phyloP scores from a whole-genome alignment of 2,329 filamentous ascomycete genomes.

The Juglanconis sp. region DNA sequence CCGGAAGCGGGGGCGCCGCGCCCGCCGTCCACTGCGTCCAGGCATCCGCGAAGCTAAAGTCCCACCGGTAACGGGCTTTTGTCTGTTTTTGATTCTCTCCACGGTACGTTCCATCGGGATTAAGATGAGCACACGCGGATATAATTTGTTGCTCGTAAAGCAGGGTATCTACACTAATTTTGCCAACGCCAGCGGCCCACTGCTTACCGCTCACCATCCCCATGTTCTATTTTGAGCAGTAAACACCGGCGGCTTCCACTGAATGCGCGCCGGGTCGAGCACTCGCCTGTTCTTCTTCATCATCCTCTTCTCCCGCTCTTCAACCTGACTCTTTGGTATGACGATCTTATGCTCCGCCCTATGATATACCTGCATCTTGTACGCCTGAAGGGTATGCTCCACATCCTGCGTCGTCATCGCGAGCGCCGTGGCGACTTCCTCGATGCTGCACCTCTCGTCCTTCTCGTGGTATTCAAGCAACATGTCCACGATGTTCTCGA shows the following conservation, averaged over 20 bases:
- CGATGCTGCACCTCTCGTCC: slow-evolving; percentile 75
- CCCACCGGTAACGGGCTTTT: background rate
- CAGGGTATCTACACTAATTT: slow-evolving; percentile 12
- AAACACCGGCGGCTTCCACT: slow-evolving; percentile 97
- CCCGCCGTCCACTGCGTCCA: too few species aligned
- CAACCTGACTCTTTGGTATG: slow-evolving; percentile 77
- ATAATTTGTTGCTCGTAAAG: slow-evolving; percentile 8
- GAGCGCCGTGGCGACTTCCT: slow-evolving; percentile 72
- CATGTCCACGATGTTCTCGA: slow-evolving; percentile 86
- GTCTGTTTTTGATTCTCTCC: background rate
- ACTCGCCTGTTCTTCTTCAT: slow-evolving; percentile 72
- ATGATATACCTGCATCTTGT: slow-evolving; percentile 94
- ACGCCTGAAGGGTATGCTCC: slow-evolving; percentile 86
- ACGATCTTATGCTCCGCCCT: slow-evolving; percentile 97
- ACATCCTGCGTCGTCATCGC: slow-evolving; percentile 99
- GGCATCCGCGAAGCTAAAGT: too few species aligned
- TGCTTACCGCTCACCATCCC: slow-evolving; percentile 75
- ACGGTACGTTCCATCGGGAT: too few species aligned
- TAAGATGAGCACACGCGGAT: background rate
- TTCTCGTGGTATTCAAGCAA: slow-evolving; percentile 70
- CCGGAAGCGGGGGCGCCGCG: too few species aligned
- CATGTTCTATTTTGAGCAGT: slow-evolving; percentile 86
- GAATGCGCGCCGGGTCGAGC: slow-evolving; percentile 75
- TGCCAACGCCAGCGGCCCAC: background rate
- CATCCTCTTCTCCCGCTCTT: slow-evolving; percentile 76